Percentiles rank a stretch among this genome's conserved stretches.
phyloP scores from a whole-genome alignment of 164 flowering plant species.

The Kalanchoe fedtschenkoi region DNA sequence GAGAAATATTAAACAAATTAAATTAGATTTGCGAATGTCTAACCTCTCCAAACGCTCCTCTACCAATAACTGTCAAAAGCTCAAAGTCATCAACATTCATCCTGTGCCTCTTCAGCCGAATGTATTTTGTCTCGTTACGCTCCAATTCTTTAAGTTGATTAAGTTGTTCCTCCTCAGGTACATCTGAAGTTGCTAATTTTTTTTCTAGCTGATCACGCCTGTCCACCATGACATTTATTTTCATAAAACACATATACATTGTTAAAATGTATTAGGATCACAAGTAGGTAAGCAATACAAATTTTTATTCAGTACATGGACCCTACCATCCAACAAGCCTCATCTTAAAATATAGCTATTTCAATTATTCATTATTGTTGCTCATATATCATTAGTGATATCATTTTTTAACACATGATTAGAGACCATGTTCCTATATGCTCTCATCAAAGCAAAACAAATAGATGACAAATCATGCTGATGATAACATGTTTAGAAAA shows the following conservation, averaged over 20 bases:
- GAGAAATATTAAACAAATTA: not conserved
- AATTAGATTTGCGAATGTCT: slow-evolving; percentile 13
- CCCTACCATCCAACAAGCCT: no score
- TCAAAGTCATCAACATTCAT: slow-evolving; percentile 89
- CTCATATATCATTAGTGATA: no score
- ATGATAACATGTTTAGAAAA: not conserved
- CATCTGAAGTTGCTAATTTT: slow-evolving; percentile 67
- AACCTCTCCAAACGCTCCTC: slow-evolving; percentile 99
- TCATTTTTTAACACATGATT: no score
- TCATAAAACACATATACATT: no score
- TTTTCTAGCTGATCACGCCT: slow-evolving; percentile 73
- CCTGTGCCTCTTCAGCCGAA: slow-evolving; percentile 76
- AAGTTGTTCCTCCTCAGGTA: slow-evolving; percentile 70
- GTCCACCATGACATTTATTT: slow-evolving; percentile 4
- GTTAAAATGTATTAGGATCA: no score
- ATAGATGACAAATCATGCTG: not conserved
- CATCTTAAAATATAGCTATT: no score
- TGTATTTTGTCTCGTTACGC: slow-evolving; percentile 82
- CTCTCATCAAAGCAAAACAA: not conserved
- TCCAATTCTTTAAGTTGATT: slow-evolving; percentile 81
- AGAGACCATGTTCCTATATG: no score
- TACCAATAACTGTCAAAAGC: slow-evolving; percentile 78
- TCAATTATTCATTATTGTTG: no score
- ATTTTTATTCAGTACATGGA: no score
- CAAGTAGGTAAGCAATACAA: no score